Base-by-base conservation (phyloP, 1,139 yeast species). In the Debaryomyces udenii region DNA sequence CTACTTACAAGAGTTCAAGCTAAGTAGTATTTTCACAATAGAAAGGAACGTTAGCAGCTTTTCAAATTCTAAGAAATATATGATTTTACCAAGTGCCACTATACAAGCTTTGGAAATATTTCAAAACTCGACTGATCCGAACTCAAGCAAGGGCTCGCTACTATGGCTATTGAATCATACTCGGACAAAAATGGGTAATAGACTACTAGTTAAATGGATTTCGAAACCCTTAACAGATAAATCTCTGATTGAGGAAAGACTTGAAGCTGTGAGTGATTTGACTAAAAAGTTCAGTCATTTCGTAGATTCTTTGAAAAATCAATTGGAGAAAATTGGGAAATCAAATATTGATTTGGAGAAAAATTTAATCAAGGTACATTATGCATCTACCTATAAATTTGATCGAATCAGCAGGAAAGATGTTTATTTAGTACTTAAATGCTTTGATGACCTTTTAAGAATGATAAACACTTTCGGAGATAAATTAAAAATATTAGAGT, bases 151-250 rank as follows among this genome's bases (percentile, higher is more conserved):
- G 26, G 98, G 97, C 0, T 81, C 96, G 0, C 63, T 93, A 13
- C 62, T 86, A 11, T 86, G 93, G 89, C 66, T 88, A 2, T 56
- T 93, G 47, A 87, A 91, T 58, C 91, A 85, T 48, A 87, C 98
- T 0, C 66, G 80, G 32, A 88, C 97, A 0, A 71, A 75, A 24
- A 86, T 83, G 62, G 99, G 99, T 0, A 76, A 71, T 38, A 64
- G 96, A 41, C 54, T 79, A 44, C 59, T 93, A 14, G 71, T 72
- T 26, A 69, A 75, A 37, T 93, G 99, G 99, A 65, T 91, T 0
- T 72, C 81, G 1, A 70, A 76, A 46, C 99, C 99, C 1, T 68
- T 91, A 27, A 62, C 79, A 0, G 70, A 80, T 31, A 62, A 70
- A 23, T 66, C 62, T 0, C 62, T 63, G n/a, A 82, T 90, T 4